Conservation (phyloP, 108 stramenopile genomes). For the Cyclostephanos tholiformis region DNA sequence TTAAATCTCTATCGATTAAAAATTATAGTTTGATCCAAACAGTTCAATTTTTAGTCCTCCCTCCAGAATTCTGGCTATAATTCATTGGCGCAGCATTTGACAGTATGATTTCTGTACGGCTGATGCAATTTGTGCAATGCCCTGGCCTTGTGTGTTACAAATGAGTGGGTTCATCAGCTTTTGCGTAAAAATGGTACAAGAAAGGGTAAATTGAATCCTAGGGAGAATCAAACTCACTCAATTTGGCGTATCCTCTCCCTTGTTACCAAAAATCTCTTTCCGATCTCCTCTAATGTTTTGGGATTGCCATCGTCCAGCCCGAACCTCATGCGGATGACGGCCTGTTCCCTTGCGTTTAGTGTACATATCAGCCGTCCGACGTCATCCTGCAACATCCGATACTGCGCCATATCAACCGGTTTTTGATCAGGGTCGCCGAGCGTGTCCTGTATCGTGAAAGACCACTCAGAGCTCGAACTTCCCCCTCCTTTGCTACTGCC, state of each 20-base stretch:
- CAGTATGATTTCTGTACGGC: constrained; percentile 87
- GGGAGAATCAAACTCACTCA: constrained; percentile 48
- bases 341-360: constrained; percentile 87
- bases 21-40: too few relatives aligned
- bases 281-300: constrained; percentile 94
- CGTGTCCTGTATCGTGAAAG: constrained; percentile 70
- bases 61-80: constrained; percentile 37
- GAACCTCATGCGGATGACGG: constrained; percentile 94
- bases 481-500: constrained; percentile 48
- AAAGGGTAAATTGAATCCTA: neutral
- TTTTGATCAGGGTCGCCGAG: constrained; percentile 79
- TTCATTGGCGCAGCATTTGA: constrained; percentile 86
- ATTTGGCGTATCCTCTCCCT: constrained; percentile 96
- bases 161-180: neutral
- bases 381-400: constrained; percentile 86
- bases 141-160: constrained; percentile 48
- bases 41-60: neutral
- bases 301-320: constrained; percentile 92
- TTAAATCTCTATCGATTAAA: too few relatives aligned
- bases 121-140: constrained; percentile 95
- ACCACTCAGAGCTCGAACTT: constrained; percentile 50
- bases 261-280: constrained; percentile 80
- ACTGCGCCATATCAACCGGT: constrained; percentile 79
- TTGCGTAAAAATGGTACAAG: neutral
- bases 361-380: constrained; percentile 83